Evolutionary conservation across 192 early-diverging fungal species (phyloP).

Genomic region (Linnemannia schmuckeri): DNA sequence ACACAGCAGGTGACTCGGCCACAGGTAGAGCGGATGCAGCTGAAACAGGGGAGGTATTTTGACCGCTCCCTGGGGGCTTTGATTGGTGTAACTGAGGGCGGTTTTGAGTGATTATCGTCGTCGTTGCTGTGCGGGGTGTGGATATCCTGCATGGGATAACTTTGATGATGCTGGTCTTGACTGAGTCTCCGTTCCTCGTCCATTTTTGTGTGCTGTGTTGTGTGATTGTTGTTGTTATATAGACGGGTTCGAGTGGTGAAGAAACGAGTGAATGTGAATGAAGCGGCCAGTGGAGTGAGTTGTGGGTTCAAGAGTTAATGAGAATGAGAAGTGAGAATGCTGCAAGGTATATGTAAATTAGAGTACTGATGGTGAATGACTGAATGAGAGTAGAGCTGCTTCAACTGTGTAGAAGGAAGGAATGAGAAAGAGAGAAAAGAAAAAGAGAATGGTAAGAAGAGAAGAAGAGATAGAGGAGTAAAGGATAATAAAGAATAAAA

Average conservation of each 20-base stretch:
- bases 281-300: no score
- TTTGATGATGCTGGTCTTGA: neutral
- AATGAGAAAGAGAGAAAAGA: neutral
- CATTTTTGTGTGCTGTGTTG: neutral
- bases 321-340: neutral
- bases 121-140: conserved; percentile 7
- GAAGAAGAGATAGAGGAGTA: neutral
- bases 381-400: neutral
- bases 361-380: neutral
- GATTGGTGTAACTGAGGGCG: neutral
- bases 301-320: neutral
- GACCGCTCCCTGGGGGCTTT: conserved; percentile 8
- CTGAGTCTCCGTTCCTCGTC: neutral
- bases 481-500: neutral
- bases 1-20: conserved; percentile 26
- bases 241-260: neutral
- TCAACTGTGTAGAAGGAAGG: neutral
- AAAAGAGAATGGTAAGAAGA: neutral
- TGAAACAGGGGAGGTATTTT: conserved; percentile 20
- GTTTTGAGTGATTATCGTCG: neutral
- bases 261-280: no score
- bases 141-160: neutral
- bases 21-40: conserved; percentile 40
- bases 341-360: neutral
- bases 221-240: neutral